phyloP scores from a whole-genome alignment of 306 rosid species.

The Vigna hirtella region DNA sequence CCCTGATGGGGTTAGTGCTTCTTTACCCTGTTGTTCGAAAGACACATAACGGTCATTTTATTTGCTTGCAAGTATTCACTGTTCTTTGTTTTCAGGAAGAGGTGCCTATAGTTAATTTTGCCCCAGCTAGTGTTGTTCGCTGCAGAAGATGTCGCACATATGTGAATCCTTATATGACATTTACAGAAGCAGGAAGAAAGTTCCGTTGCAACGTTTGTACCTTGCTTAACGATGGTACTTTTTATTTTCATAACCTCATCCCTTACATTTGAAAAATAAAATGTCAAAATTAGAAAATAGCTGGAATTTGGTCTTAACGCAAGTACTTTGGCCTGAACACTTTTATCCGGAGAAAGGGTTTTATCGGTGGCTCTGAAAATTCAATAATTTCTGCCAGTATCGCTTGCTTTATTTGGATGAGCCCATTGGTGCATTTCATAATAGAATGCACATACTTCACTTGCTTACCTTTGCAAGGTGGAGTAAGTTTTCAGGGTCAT shows the following conservation, averaged over 20 bases:
- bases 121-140: conserved; percentile 85
- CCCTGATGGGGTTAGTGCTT: conserved; percentile 80
- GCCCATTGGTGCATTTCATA: conserved; percentile 7
- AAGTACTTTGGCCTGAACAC: neutral
- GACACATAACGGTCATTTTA: conserved; percentile 19
- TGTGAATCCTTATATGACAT: conserved; percentile 89
- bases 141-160: conserved; percentile 99
- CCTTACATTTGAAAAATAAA: conserved; percentile 21
- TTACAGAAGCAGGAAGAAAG: conserved; percentile 96
- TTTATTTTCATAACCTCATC: conserved; percentile 35
- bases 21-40: conserved; percentile 41
- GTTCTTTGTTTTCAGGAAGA: conserved; percentile 71
- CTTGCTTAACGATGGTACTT: conserved; percentile 92
- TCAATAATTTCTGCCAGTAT: neutral
- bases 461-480: conserved; percentile 29
- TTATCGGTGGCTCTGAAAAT: conserved; percentile 34
- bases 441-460: conserved; percentile 26
- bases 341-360: conserved; percentile 1
- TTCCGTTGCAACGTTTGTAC: conserved; percentile 95
- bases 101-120: conserved; percentile 87
- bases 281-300: conserved; percentile 25
- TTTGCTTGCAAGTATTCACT: conserved; percentile 29
- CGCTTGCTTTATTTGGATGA: conserved; percentile 19
- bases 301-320: conserved; percentile 6
- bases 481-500: conserved; percentile 1